Base-by-base conservation (phyloP, 129 eudicot species). In the Chrysanthemum lavandulifolium region DNA sequence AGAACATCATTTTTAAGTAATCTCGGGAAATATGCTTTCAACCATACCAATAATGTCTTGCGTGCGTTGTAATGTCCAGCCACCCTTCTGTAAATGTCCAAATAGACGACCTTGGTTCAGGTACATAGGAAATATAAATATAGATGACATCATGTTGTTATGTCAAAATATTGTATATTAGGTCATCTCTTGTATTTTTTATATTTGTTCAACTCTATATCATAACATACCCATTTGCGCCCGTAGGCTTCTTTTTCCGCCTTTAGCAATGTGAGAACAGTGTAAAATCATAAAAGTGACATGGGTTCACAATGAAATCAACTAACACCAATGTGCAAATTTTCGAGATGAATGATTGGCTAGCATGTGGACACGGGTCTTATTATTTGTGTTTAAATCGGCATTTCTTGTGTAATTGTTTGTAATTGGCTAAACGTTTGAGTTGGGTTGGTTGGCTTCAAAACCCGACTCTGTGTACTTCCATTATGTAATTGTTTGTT, bases 21-120 rank as follows among this genome's bases (percentile, higher is more conserved):
- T 60, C 43, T 60, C 33, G 12, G 18, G 47, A 29, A 61, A 61
- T 61, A 59, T 40, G 69, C 68, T 72, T 59, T 60, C 19, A 47
- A 61, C 60, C 60, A 54, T 48, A 73, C 74, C 59, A 76, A 76
- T 76, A 58, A 68, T 48, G 60, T 45, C 25, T 55, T 73, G 77
- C 19, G 27, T 43, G 54, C 50, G 13, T 73, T 62, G 62, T 73
- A 63, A 74, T 62, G 14, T 52, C 71, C 21, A 29, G 54, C 64
- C 71, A 13, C 63, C 80, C 14, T 16, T 76, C 43, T 76, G 80
- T 76, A 76, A 76, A 76, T 67, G 74, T 68, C 23, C 69, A 29
- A 57, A 59, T 40, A 58, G 74, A 59, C 80, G 60, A 65, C 25
- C 57, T 43, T 56, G 73, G 74, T 67, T 29, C 23, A 29, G 74